Conservation (phyloP, 2,329 filamentous ascomycete genomes). For the Trichophyton simii region DNA sequence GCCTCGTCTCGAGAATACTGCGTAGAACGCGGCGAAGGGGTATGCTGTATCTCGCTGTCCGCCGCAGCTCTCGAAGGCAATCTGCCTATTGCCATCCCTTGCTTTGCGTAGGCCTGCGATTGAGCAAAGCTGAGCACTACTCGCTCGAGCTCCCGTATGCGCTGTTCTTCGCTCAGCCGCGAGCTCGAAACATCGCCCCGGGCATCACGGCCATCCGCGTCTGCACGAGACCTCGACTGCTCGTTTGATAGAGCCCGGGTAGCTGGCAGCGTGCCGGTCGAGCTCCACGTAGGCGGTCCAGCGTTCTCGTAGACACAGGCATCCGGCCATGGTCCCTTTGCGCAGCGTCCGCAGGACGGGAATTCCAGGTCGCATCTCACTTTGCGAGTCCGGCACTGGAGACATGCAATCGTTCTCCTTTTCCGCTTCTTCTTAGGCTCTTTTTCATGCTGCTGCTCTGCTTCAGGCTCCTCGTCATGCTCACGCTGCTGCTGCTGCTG, state of each 20-base stretch:
- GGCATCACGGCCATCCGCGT: background rate
- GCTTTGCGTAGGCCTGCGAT: background rate
- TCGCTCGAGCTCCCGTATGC: background rate
- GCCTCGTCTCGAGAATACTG: background rate
- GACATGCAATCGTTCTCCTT: constrained; percentile 31
- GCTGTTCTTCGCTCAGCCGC: background rate
- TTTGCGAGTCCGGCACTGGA: constrained; percentile 31
- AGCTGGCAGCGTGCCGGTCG: background rate
- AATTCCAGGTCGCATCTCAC: constrained; percentile 33
- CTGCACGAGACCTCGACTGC: background rate
- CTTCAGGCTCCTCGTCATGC: background rate
- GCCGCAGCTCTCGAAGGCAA: background rate
- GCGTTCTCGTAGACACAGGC: constrained; percentile 11
- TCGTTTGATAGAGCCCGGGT: background rate
- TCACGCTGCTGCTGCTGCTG: no score
- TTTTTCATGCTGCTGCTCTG: background rate
- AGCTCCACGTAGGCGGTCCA: background rate
- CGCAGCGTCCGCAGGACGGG: constrained; percentile 29
- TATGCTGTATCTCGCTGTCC: background rate
- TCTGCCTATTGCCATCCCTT: background rate
- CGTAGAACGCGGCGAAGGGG: background rate
- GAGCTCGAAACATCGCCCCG: background rate
- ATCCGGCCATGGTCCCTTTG: constrained; percentile 20
- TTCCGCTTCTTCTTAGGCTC: constrained; percentile 24
- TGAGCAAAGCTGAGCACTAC: background rate